A percentile compares a stretch with the other conserved stretches of the same genome.
phyloP scores from a whole-genome alignment of 345 rosid genomes.

The Boechera divaricarpa region DNA sequence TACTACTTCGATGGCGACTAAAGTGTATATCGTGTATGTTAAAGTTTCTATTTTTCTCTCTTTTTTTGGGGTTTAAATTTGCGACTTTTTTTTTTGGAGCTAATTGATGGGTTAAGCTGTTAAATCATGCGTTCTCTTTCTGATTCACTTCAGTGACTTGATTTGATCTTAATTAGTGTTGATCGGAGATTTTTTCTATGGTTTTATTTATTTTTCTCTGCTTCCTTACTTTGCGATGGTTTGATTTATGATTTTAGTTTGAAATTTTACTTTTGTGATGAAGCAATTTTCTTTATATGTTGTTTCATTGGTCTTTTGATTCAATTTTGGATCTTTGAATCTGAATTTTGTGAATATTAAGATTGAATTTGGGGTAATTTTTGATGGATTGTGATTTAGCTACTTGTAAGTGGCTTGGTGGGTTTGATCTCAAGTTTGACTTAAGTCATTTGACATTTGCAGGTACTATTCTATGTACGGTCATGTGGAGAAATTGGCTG shows the following conservation, averaged over 20 bases:
- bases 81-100: neutral
- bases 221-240: neutral
- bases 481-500: slow-evolving; percentile 90
- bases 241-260: slow-evolving; percentile 3
- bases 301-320: slow-evolving; percentile 13
- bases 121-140: neutral
- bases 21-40: slow-evolving; percentile 81
- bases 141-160: slow-evolving; percentile 9
- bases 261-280: neutral
- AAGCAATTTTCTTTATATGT: neutral
- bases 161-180: neutral
- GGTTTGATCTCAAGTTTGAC: slow-evolving; percentile 27
- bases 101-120: neutral
- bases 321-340: neutral
- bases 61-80: neutral
- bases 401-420: neutral
- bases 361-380: neutral
- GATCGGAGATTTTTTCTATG: neutral
- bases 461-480: slow-evolving; percentile 99
- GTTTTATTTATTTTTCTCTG: neutral
- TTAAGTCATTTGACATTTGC: slow-evolving; percentile 26
- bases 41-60: neutral
- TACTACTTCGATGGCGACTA: slow-evolving; percentile 58
- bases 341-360: neutral
- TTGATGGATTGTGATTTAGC: neutral